Evolutionary conservation across 164 flowering plant species (phyloP).

Genomic region (Annona squamosa): DNA sequence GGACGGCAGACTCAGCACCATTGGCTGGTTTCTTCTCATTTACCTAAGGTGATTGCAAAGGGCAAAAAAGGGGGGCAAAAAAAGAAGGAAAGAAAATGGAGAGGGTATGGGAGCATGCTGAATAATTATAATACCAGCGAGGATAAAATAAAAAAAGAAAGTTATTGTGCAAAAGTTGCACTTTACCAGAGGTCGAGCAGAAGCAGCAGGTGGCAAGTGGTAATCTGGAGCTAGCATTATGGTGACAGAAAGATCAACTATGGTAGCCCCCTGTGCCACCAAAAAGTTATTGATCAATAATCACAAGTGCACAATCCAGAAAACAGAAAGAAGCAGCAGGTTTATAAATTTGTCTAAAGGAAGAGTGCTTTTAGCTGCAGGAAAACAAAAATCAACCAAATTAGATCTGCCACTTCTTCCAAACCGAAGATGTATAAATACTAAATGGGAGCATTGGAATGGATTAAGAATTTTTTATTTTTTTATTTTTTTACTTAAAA

Average conservation of each 20-base stretch:
- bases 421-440: too few relatives aligned
- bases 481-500: too few relatives aligned
- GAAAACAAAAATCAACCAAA: too few relatives aligned
- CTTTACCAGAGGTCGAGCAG: slow-evolving; percentile 38
- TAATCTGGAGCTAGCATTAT: slow-evolving; percentile 66
- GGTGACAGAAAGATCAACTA: slow-evolving; percentile 67
- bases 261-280: slow-evolving; percentile 79
- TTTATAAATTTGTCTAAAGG: too few relatives aligned
- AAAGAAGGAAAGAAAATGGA: background rate
- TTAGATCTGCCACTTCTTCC: too few relatives aligned
- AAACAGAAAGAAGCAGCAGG: background rate
- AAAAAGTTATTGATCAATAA: background rate
- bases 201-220: slow-evolving; percentile 52
- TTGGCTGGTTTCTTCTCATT: slow-evolving; percentile 28
- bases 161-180: background rate
- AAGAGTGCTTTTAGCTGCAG: too few relatives aligned
- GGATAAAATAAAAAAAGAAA: background rate
- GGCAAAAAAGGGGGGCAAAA: background rate
- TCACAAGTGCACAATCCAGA: background rate
- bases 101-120: background rate
- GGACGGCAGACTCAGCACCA: slow-evolving; percentile 61
- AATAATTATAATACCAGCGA: background rate
- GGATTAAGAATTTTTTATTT: too few relatives aligned
- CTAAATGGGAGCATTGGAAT: too few relatives aligned
- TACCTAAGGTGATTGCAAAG: slow-evolving; percentile 20